These are phyloP conservation scores for Tetraselmis striata DNA, from an alignment of 139 green algal genomes.

Conservation along the genomic window DNA sequence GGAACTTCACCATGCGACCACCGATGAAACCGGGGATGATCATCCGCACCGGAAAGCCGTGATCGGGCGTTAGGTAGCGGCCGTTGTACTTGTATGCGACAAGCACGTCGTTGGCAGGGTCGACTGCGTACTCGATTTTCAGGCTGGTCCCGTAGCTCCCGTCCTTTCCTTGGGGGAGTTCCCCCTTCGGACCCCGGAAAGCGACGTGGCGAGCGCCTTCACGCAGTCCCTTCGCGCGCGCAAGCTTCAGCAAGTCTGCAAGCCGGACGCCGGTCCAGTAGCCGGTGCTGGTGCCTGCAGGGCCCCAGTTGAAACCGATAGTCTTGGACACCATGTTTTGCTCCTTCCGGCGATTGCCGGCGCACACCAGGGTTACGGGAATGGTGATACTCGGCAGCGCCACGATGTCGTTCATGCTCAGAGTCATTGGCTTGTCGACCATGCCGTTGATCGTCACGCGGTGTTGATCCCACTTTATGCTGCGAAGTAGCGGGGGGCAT, in stretches of 20 bases:
- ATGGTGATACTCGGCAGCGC: slow-evolving; percentile 64
- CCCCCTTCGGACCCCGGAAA: slow-evolving; percentile 67
- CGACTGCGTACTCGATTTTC: slow-evolving; percentile 46
- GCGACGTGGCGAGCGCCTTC: slow-evolving; percentile 58
- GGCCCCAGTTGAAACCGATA: too few species aligned
- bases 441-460: slow-evolving; percentile 69
- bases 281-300: too few species aligned
- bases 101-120: slow-evolving; percentile 61
- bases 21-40: slow-evolving; percentile 78
- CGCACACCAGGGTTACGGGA: slow-evolving; percentile 74
- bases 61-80: slow-evolving; percentile 55
- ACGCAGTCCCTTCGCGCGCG: too few species aligned
- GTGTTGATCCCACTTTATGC: background rate
- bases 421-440: slow-evolving; percentile 54
- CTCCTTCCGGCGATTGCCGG: slow-evolving; percentile 94
- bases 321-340: slow-evolving; percentile 98
- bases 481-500: background rate
- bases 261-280: too few species aligned
- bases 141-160: slow-evolving; percentile 59
- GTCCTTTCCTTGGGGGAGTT: slow-evolving; percentile 69
- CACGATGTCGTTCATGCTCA: slow-evolving; percentile 89
- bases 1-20: slow-evolving; percentile 56
- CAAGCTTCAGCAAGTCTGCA: too few species aligned
- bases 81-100: slow-evolving; percentile 75
- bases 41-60: slow-evolving; percentile 67